Evolutionary conservation across 73 alveolate species (phyloP).

Genomic region (Tetrahymena malaccensis): DNA sequence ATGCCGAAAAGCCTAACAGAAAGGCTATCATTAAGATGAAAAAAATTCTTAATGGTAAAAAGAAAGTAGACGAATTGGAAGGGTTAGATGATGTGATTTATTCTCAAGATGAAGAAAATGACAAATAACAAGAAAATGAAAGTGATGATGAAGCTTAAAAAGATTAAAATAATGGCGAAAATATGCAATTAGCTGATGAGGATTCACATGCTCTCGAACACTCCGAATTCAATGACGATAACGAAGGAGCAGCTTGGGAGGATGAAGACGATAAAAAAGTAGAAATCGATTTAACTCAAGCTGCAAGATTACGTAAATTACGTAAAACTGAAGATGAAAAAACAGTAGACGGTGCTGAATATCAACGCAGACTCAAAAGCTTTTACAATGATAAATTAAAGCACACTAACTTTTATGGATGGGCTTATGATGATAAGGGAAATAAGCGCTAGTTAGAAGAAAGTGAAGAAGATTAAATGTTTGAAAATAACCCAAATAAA

Average conservation of each 20-base stretch:
- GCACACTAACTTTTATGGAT: conserved; percentile 1
- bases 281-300: conserved; percentile 13
- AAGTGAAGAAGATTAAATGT: background rate
- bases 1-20: background rate
- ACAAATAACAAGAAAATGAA: background rate
- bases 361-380: conserved; percentile 12
- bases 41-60: background rate
- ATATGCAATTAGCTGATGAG: background rate
- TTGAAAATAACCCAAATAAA: conserved; percentile 1
- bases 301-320: conserved; percentile 32
- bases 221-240: background rate
- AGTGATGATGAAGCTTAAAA: background rate
- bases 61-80: background rate
- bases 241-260: conserved; percentile 2
- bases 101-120: background rate
- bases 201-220: background rate
- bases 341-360: conserved; percentile 15
- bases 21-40: background rate
- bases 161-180: background rate
- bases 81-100: background rate
- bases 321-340: conserved; percentile 22
- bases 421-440: conserved; percentile 11
- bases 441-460: background rate
- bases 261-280: conserved; percentile 31
- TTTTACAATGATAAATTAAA: conserved; percentile 12